Base-by-base conservation (phyloP, 2,329 filamentous ascomycete species). In the Colletotrichum costaricense region DNA sequence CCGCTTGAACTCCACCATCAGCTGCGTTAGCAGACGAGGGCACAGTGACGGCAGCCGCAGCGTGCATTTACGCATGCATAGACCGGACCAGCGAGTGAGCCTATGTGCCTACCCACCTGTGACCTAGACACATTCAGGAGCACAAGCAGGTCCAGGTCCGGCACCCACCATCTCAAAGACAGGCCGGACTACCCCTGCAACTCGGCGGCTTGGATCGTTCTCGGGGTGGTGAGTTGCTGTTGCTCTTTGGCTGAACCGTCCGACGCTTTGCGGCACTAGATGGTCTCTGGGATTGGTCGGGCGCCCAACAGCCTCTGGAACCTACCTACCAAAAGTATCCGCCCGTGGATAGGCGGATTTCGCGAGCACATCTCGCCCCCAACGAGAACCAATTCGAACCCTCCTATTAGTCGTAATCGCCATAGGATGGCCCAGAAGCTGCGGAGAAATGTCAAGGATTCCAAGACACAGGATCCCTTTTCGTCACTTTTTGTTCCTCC, bases 1-100 rank as follows among this genome's bases (percentile, higher is more conserved):
- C 73, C 73, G 73, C 73, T 68, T 62, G 55, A 56, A 22, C 67
- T 60, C 57, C n/a, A 67, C 28, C 58, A 65, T 35, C 38, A 65
- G 60, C 67, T 73, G 67, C 56, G 62, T 72, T 63, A 74, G 62
- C 69, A 58, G 58, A 56, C 28, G 49, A 66, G 64, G 68, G 57
- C 68, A 72, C 49, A 35, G 72, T 74, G 72, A 73, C 69, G 24
- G 69, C 54, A 73, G 64, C 69, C 69, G 72, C 68, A 72, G 69
- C 69, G 54, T 73, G 72, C 72, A 65, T 69, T 57, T 30, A 69
- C 58, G 59, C 42, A 46, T 54, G 57, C 52, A 72, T 60, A 46
- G 26, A 64, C 60, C 56, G 60, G 49, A 64, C 58, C 52, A 69
- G 66, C 55, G 59, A 49, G 42, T 49, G 42, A n/a, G 42, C 42